A percentile compares a stretch with the other conserved stretches of the same genome.
These are phyloP conservation scores for Lodderomyces pseudojiufengensis DNA, from an alignment of 1,139 yeast species.

Conservation along the genomic window DNA sequence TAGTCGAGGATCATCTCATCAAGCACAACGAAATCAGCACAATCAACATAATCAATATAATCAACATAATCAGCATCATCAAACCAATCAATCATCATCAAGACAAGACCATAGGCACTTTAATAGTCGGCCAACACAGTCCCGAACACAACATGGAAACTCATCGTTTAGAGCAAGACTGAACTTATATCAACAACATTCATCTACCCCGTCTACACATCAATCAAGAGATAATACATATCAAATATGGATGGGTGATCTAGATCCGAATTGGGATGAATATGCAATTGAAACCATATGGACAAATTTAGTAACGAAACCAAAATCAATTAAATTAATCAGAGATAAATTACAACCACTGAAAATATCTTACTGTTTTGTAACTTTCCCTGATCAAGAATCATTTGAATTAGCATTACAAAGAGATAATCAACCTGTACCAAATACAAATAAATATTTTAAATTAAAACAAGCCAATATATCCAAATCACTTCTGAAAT, in stretches of 20 bases:
- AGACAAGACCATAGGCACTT: no score
- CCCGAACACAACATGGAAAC: neutral
- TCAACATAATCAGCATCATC: slow-evolving; percentile 3
- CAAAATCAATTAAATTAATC: slow-evolving; percentile 35
- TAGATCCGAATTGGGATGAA: slow-evolving; percentile 86
- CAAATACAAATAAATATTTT: slow-evolving; percentile 53
- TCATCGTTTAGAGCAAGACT: slow-evolving; percentile 13
- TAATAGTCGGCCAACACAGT: no score
- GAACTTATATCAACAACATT: slow-evolving; percentile 14
- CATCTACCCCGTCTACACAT: neutral
- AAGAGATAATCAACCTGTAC: slow-evolving; percentile 67
- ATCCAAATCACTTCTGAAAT: no score
- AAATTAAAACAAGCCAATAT: slow-evolving; percentile 80
- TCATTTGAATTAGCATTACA: slow-evolving; percentile 69
- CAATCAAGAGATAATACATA: slow-evolving; percentile 11
- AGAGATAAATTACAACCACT: slow-evolving; percentile 29
- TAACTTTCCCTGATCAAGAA: slow-evolving; percentile 66
- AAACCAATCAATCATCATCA: slow-evolving; percentile 4
- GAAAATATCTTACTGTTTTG: slow-evolving; percentile 64
- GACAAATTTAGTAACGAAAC: slow-evolving; percentile 42
- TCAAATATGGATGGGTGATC: slow-evolving; percentile 90
- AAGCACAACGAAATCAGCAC: no score
- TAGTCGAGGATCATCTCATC: slow-evolving; percentile 3
- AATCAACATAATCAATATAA: neutral
- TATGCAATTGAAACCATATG: slow-evolving; percentile 62